Conservation (phyloP, 169 alveolate species). For the Eimeria brunetti region DNA sequence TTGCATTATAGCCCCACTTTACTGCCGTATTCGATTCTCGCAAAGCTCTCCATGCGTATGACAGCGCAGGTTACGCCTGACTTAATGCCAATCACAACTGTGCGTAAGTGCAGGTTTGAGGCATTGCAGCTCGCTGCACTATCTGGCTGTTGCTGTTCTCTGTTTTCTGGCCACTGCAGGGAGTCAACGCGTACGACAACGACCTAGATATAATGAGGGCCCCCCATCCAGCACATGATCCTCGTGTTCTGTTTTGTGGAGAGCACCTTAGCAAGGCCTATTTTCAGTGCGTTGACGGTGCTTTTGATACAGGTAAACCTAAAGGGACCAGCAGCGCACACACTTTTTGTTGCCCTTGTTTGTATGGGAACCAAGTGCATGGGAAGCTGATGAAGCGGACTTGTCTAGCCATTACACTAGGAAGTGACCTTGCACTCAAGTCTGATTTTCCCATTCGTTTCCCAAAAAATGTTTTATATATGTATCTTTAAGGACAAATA, state of each 20-base stretch:
- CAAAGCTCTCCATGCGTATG: neutral
- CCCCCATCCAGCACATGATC: conserved; percentile 76
- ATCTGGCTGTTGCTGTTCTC: neutral
- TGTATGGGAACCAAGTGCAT: neutral
- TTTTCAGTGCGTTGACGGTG: conserved; percentile 81
- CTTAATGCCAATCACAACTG: neutral
- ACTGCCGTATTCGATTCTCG: neutral
- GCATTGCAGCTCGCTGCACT: neutral
- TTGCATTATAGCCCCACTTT: neutral
- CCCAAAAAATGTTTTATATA: no score
- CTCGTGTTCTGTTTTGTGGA: conserved; percentile 79
- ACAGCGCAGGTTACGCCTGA: neutral
- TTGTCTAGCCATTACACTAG: neutral
- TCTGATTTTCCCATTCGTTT: neutral
- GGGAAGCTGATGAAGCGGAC: neutral
- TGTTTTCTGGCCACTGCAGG: conserved; percentile 28
- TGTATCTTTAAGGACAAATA: no score
- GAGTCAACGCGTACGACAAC: conserved; percentile 77
- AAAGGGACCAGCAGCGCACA: neutral
- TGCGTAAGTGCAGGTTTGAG: neutral
- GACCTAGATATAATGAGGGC: conserved; percentile 79
- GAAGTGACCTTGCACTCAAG: neutral
- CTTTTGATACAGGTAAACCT: conserved; percentile 72
- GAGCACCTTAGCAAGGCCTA: conserved; percentile 81
- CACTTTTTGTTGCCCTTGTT: neutral